Percentiles rank a stretch among this genome's conserved stretches.
phyloP scores from a whole-genome alignment of 31 red algal species.

The Endocladia muricata region DNA sequence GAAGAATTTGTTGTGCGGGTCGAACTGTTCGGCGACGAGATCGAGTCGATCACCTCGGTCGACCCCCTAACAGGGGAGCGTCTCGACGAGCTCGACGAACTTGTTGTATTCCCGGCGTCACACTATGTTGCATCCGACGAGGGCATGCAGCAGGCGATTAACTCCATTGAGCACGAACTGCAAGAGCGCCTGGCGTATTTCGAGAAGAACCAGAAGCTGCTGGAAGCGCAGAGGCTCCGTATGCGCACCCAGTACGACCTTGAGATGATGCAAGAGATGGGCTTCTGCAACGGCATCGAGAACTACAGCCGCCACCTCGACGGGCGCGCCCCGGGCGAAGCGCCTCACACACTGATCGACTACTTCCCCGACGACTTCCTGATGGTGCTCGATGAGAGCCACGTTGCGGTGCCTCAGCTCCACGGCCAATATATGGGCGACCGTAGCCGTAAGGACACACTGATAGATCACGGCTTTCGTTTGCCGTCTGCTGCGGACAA shows the following conservation, averaged over 20 bases:
- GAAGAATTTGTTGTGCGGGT: not conserved
- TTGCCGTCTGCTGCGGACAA: slow-evolving; percentile 84
- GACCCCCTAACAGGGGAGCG: slow-evolving; percentile 3
- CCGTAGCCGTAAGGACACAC: slow-evolving; percentile 54
- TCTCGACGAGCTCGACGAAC: slow-evolving; percentile 4
- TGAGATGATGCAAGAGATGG: slow-evolving; percentile 65
- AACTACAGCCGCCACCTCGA: slow-evolving; percentile 77
- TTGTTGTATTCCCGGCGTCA: slow-evolving; percentile 66
- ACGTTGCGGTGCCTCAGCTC: slow-evolving; percentile 80
- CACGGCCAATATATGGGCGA: slow-evolving; percentile 68
- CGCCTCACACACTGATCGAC: slow-evolving; percentile 68
- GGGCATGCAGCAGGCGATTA: slow-evolving; percentile 35
- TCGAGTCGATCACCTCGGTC: not conserved
- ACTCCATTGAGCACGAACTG: slow-evolving; percentile 57
- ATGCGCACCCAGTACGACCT: slow-evolving; percentile 41
- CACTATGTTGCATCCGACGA: slow-evolving; percentile 64
- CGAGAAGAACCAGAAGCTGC: slow-evolving; percentile 14
- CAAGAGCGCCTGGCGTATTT: slow-evolving; percentile 1
- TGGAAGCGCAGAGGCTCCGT: slow-evolving; percentile 57
- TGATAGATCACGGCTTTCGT: slow-evolving; percentile 78
- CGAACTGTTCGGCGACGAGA: slow-evolving; percentile 11
- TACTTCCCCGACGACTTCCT: slow-evolving; percentile 68
- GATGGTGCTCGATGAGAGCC: slow-evolving; percentile 78
- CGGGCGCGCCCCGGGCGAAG: slow-evolving; percentile 13
- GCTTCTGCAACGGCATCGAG: slow-evolving; percentile 82